A percentile compares a stretch with the other conserved stretches of the same genome.
These are phyloP conservation scores for Henckelia pumila DNA, from an alignment of 257 asterid species.

Conservation along the genomic window DNA sequence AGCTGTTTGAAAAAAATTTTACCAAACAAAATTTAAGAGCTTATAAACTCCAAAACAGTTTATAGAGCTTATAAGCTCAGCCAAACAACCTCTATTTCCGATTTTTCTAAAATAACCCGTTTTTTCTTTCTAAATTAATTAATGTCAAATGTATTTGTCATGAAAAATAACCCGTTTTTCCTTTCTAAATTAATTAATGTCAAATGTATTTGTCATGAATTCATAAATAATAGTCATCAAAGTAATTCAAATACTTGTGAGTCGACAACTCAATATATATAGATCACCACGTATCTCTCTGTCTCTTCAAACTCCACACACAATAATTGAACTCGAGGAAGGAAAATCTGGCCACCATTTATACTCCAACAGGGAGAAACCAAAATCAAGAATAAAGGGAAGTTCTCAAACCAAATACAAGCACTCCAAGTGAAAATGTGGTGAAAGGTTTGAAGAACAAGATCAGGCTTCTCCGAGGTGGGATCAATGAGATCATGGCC, in stretches of 20 bases:
- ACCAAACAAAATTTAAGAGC: too few species aligned
- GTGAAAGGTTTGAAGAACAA: slow-evolving; percentile 57
- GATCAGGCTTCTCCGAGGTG: slow-evolving; percentile 48
- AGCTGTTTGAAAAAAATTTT: too few species aligned
- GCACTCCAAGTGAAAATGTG: slow-evolving; percentile 28
- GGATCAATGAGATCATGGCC: slow-evolving; percentile 57
- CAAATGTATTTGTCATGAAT: too few species aligned
- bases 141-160: too few species aligned
- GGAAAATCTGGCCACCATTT: neutral
- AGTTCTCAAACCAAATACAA: slow-evolving; percentile 46
- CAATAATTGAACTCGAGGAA: neutral
- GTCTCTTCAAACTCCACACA: neutral
- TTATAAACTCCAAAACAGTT: too few species aligned
- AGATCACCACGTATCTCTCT: neutral
- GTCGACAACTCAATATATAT: neutral
- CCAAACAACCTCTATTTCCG: too few species aligned
- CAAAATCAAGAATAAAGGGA: slow-evolving; percentile 44
- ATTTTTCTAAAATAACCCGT: too few species aligned
- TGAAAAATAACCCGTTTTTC: too few species aligned
- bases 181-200: too few species aligned
- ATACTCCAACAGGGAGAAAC: neutral
- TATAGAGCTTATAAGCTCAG: too few species aligned
- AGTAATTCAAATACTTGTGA: neutral
- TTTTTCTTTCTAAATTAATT: too few species aligned
- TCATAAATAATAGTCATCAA: neutral